Base-by-base conservation (phyloP, 148 eudicot genomes). In the Arbutus unedo region DNA sequence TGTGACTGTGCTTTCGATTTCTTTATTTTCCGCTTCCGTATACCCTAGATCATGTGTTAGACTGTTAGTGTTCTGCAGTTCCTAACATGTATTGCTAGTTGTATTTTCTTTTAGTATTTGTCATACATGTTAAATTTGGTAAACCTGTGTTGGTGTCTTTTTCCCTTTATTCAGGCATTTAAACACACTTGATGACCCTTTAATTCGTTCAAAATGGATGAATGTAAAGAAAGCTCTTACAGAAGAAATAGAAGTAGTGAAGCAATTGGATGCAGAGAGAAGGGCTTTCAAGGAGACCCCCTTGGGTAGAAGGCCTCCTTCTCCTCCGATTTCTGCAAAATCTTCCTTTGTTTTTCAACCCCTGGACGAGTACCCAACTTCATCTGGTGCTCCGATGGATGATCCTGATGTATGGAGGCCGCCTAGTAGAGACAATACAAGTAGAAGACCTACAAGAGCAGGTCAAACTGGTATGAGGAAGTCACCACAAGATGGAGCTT, bases 391-490 rank as follows among this genome's bases (percentile, higher is more conserved):
- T 83, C 78, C 92, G 23, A 88, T 93, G 88, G 99, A 96, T 76
- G 99, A 96, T 87, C 99, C 98, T 77, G 99, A 96, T 92, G 98
- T 96, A 66, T 96, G 99, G 99, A 93, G 99, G 87, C 99, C 99
- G 59, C 99, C 99, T 47, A 94, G 91, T 84, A 90, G 97, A 56
- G 99, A 96, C 74, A 82, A 87, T 50, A 44, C 89, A 72, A 89
- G 79, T 66, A 92, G 97, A 82, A 92, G 98, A 85, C 87, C 97
- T 25, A 72, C 92, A 81, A 93, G 99, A 88, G 76, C 91, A 70
- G 97, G 97, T 82, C 98, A 88, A 85, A 87, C 56, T 81, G 93
- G 92, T 60, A 82, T 68, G 82, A 92, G 94, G 83, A 96, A 93
- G 85, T 96, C 99, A 79, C 64, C 92, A 76, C 97, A 93, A 89